Evolutionary conservation across 75 land plant species (phyloP).

Genomic region (Azolla pinnata): DNA sequence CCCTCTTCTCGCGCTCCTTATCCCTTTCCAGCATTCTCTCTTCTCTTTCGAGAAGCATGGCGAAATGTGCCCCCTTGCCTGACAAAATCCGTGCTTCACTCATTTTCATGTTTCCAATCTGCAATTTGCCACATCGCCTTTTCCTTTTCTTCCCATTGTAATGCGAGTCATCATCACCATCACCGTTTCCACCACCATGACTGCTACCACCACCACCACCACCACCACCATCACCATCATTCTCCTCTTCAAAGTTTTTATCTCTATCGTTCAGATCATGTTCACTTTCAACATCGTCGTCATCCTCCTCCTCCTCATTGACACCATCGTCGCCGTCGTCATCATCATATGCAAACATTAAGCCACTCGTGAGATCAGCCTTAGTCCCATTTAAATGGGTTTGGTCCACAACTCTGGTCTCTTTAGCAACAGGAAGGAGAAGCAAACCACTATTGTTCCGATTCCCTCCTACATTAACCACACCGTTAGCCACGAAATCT

Average conservation of each 20-base stretch:
- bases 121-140: not conserved
- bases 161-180: not conserved
- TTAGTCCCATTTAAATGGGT: not conserved
- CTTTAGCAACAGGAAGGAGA: not conserved
- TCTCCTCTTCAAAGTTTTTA: too few species aligned
- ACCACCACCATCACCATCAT: too few species aligned
- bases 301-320: not conserved
- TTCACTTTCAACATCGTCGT: too few species aligned
- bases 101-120: too few species aligned
- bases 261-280: too few species aligned
- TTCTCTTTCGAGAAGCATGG: slow-evolving; percentile 10
- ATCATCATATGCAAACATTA: slow-evolving; percentile 1
- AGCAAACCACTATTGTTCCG: too few species aligned
- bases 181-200: not conserved
- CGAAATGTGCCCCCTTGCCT: slow-evolving; percentile 4
- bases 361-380: not conserved
- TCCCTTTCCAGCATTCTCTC: slow-evolving; percentile 11
- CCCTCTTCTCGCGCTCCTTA: slow-evolving; percentile 13
- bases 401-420: not conserved
- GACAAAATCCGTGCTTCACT: slow-evolving; percentile 11
- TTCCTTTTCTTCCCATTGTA: not conserved
- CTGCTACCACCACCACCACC: not conserved
- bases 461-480: not conserved
- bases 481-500: not conserved
- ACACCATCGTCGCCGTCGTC: not conserved